phyloP scores from a whole-genome alignment of 768 basidiomycete species.

The Fibroporia radiculosa region DNA sequence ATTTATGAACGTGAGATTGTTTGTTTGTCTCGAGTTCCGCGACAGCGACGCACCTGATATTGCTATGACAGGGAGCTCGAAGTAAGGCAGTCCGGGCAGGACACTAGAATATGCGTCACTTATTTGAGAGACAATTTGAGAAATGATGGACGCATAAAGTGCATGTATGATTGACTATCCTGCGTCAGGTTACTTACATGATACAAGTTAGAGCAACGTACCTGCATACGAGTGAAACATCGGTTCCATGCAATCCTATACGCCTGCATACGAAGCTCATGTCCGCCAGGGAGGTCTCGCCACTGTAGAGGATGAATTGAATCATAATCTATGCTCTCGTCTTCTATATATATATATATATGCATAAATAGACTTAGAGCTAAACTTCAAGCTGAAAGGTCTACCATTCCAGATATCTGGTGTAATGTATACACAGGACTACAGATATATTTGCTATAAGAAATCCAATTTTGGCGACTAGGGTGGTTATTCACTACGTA shows the following conservation, averaged over 20 bases:
- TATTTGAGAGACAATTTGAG: constrained; percentile 36
- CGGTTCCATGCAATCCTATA: constrained; percentile 53
- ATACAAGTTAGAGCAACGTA: constrained; percentile 21
- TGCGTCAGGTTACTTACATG: background rate
- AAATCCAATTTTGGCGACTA: no score
- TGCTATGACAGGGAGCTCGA: constrained; percentile 53
- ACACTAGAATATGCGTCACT: constrained; percentile 34
- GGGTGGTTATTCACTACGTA: constrained; percentile 3
- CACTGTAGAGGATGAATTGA: background rate
- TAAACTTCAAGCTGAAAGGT: background rate
- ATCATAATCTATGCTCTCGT: constrained; percentile 3
- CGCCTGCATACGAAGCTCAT: constrained; percentile 37
- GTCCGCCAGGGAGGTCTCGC: constrained; percentile 16
- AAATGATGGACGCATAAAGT: constrained; percentile 42
- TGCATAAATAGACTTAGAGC: background rate
- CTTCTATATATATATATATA: no score
- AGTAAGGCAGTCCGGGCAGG: constrained; percentile 48
- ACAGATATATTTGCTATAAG: no score
- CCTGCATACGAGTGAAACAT: constrained; percentile 50
- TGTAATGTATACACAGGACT: constrained; percentile 19
- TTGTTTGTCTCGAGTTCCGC: background rate
- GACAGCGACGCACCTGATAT: constrained; percentile 46
- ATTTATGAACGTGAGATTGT: background rate
- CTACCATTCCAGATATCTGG: constrained; percentile 4
- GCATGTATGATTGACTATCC: constrained; percentile 38